Evolutionary conservation across 2,329 filamentous ascomycete species (phyloP).

Genomic region (Aspergillus chevalieri): DNA sequence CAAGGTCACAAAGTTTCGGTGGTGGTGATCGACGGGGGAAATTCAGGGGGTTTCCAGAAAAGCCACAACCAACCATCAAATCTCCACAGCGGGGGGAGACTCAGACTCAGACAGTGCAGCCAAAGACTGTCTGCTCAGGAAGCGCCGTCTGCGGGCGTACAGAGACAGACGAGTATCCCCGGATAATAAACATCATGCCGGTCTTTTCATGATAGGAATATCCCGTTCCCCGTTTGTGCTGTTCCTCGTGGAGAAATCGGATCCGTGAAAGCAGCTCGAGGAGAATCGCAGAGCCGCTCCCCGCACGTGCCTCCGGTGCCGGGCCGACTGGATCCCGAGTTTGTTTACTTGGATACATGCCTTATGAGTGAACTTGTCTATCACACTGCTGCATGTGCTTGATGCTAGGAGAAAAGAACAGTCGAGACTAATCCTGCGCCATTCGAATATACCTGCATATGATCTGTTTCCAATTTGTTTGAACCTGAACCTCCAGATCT

Average conservation of each 20-base stretch:
- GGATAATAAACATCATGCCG: too few relatives aligned
- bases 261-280: background rate
- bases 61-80: slow-evolving; percentile 1
- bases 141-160: too few relatives aligned
- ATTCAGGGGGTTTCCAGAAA: slow-evolving; percentile 7
- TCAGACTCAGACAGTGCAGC: background rate
- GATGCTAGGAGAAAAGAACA: too few relatives aligned
- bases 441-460: too few relatives aligned
- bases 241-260: background rate
- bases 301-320: slow-evolving; percentile 13
- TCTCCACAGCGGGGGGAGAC: slow-evolving; percentile 12
- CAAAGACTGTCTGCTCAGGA: too few relatives aligned
- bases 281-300: background rate
- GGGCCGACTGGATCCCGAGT: slow-evolving; percentile 16
- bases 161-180: too few relatives aligned
- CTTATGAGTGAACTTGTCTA: background rate
- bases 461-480: too few relatives aligned
- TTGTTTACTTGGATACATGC: slow-evolving; percentile 12
- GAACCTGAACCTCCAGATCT: too few relatives aligned
- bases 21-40: slow-evolving; percentile 4
- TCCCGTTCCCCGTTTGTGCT: background rate
- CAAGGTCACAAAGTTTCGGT: slow-evolving; percentile 1
- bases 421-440: too few relatives aligned
- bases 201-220: too few relatives aligned
- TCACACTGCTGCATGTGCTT: too few relatives aligned